phyloP scores from a whole-genome alignment of 2,329 filamentous ascomycete genomes.

The Mycosphaerella arachidis region DNA sequence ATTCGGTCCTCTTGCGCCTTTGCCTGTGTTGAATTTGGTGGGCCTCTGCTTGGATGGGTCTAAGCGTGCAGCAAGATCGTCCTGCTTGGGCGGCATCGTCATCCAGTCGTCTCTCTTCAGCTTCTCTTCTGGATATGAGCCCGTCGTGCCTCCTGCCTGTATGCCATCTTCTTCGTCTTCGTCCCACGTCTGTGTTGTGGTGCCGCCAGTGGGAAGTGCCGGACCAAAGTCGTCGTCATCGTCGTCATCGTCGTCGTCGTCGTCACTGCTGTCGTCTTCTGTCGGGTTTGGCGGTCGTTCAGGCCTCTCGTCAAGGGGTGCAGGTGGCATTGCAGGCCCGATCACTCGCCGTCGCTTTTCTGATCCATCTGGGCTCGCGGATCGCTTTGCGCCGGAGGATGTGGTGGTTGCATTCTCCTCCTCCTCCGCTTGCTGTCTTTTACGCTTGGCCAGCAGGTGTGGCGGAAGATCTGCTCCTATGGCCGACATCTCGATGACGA shows the following conservation, averaged over 20 bases:
- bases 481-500: constrained; percentile 53
- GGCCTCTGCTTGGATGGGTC: constrained; percentile 81
- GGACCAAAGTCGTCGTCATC: constrained; percentile 45
- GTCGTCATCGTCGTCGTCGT: constrained; percentile 31
- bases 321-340: constrained; percentile 54
- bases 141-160: constrained; percentile 19
- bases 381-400: constrained; percentile 36
- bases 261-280: constrained; percentile 31
- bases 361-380: constrained; percentile 37
- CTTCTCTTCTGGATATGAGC: constrained; percentile 16
- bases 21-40: constrained; percentile 75
- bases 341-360: constrained; percentile 51
- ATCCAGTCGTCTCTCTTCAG: constrained; percentile 68
- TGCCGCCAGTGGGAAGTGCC: constrained; percentile 35
- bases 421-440: constrained; percentile 46
- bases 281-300: constrained; percentile 31
- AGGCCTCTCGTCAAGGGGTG: constrained; percentile 46
- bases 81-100: constrained; percentile 47
- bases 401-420: constrained; percentile 33
- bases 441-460: constrained; percentile 53
- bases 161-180: constrained; percentile 28
- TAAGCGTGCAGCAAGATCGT: constrained; percentile 54
- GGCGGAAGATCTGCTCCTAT: constrained; percentile 68
- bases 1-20: constrained; percentile 47
- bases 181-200: constrained; percentile 2